Conservation (phyloP, 306 rosid genomes). For the Oxytropis ochrocephala region DNA sequence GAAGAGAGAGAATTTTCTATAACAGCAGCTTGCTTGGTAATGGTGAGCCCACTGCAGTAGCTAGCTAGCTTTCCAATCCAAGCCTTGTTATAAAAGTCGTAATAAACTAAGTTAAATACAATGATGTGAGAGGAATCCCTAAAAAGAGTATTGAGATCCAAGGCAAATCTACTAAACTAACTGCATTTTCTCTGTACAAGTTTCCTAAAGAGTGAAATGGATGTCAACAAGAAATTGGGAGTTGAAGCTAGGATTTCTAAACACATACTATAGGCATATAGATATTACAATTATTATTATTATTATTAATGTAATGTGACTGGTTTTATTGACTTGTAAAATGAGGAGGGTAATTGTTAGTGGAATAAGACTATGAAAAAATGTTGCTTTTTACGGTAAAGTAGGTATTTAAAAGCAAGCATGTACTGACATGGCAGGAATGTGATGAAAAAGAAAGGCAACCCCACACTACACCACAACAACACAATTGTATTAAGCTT, state of each 20-base stretch:
- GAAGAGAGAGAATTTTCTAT: not conserved
- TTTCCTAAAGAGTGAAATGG: conserved; percentile 24
- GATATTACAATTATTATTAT: not conserved
- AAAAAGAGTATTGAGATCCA: not conserved
- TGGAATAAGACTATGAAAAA: conserved; percentile 22
- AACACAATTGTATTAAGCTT: not conserved
- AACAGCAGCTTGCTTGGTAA: too few relatives aligned
- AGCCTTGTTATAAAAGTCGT: conserved; percentile 17
- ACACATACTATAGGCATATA: not conserved
- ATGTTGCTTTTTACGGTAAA: conserved; percentile 26
- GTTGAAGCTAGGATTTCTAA: conserved; percentile 11
- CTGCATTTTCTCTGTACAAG: not conserved
- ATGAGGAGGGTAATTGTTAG: conserved; percentile 5
- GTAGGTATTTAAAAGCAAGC: conserved; percentile 29
- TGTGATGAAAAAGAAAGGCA: conserved; percentile 52
- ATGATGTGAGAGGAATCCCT: conserved; percentile 8
- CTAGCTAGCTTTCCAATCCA: not conserved
- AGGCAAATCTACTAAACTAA: conserved; percentile 4
- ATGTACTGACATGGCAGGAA: conserved; percentile 40
- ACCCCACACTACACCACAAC: conserved; percentile 12
- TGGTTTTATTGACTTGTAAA: not conserved
- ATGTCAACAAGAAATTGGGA: not conserved
- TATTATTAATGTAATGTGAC: not conserved
- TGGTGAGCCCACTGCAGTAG: not conserved
- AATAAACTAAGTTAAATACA: not conserved